These are phyloP conservation scores for Fusarium redolens DNA, from an alignment of 2,329 filamentous ascomycete genomes.

Conservation along the genomic window DNA sequence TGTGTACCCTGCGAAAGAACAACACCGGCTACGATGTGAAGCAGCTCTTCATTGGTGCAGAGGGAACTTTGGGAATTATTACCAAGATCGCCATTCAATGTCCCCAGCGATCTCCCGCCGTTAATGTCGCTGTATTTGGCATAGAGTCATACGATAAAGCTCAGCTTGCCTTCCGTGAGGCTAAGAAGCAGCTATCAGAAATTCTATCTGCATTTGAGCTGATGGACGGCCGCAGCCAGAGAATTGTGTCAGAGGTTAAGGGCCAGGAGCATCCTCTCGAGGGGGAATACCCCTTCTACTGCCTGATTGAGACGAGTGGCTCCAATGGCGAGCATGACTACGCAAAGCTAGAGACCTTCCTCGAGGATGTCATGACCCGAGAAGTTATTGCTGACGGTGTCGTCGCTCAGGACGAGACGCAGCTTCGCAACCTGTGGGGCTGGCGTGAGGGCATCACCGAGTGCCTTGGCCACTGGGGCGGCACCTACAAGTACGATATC, in stretches of 20 bases:
- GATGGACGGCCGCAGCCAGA: constrained; percentile 89
- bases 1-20: constrained; percentile 92
- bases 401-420: constrained; percentile 92
- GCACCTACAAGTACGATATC: constrained; percentile 98
- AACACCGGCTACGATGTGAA: constrained; percentile 99
- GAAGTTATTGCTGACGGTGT: constrained; percentile 91
- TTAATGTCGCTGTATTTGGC: constrained; percentile 96
- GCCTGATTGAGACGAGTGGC: constrained; percentile 94
- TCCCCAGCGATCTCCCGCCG: constrained; percentile 84
- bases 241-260: constrained; percentile 78
- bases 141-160: constrained; percentile 91
- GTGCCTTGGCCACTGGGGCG: constrained; percentile 87
- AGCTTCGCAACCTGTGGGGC: constrained; percentile 85
- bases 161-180: constrained; percentile 85
- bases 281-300: constrained; percentile 91
- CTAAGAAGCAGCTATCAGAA: constrained; percentile 90
- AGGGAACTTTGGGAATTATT: constrained; percentile 94
- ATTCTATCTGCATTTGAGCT: constrained; percentile 98
- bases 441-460: constrained; percentile 96
- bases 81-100: constrained; percentile 91
- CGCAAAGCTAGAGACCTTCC: constrained; percentile 88
- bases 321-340: constrained; percentile 94
- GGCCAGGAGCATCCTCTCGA: constrained; percentile 85
- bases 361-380: constrained; percentile 90
- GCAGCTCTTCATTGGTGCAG: constrained; percentile 94